Base-by-base conservation (phyloP, 768 basidiomycete species). In the Suillus cothurnatus region DNA sequence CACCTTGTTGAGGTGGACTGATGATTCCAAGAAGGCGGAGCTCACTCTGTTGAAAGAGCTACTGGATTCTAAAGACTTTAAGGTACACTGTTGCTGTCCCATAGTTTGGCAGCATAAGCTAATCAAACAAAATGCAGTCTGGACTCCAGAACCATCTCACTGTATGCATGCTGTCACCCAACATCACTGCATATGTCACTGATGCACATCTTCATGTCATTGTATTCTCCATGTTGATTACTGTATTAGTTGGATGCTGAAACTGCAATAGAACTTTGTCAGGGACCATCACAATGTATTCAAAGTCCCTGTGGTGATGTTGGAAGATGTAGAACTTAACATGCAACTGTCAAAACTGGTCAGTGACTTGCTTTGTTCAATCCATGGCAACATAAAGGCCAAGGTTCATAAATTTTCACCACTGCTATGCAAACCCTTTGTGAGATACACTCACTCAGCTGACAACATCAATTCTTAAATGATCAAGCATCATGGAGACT, bases 151-250 rank as follows among this genome's bases (percentile, higher is more conserved):
- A 19, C 9, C 62, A 1, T 38, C n/a, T 63, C 17, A 63, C 28
- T n/a, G 56, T 41, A 15, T 63, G 62, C 36, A 26, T 63, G n/a
- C 55, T 63, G 45, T 63, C 62, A 52, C 62, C 62, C 7, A 63
- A 55, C 36, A 57, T 63, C 8, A 63, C 62, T 5, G 34, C 52
- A 36, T 63, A 63, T 41, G 55, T 63, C 8, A 49, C 17, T 15
- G 60, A 65, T 21, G 61, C 28, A n/a, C 64, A 52, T 8, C 6
- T 6, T 11, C 28, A 65, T n/a, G 34, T 65, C n/a, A 32, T 49
- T 47, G 64, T 65, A 57, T 41, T 39, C 49, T 21, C 23, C 7
- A 23, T 6, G 6, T 41, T 9, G 4, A 43, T 61, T 12, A n/a
- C 32, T 43, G 6, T 61, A 32, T 61, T 26, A 61, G 23, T n/a